These are phyloP conservation scores for Casuarina cunninghamiana DNA, from an alignment of 306 rosid genomes.

Conservation along the genomic window DNA sequence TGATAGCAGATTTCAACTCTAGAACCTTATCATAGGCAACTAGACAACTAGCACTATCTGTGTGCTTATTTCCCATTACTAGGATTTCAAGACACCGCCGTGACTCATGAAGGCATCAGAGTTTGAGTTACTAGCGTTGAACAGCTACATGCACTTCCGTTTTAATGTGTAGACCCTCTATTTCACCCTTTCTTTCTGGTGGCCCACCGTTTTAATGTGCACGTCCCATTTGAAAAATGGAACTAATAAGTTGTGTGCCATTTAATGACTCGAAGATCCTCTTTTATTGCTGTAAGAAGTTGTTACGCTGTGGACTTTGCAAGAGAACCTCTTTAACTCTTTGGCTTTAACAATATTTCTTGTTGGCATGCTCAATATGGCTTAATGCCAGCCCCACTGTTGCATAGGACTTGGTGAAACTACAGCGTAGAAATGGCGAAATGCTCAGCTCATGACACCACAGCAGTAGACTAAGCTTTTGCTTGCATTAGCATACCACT, in stretches of 20 bases:
- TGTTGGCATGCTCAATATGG: not conserved
- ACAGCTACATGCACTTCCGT: not conserved
- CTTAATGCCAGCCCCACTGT: not conserved
- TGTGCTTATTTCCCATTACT: not conserved
- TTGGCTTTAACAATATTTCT: not conserved
- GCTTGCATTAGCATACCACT: not conserved
- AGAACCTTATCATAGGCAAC: not conserved
- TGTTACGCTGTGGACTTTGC: not conserved
- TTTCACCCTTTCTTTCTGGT: not conserved
- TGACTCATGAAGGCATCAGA: not conserved
- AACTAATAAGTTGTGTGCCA: not conserved
- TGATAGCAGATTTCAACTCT: not conserved
- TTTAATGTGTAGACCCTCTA: not conserved
- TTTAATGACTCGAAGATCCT: not conserved
- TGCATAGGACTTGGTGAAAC: not conserved
- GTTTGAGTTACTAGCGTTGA: not conserved
- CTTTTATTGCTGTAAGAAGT: not conserved
- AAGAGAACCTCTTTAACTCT: not conserved
- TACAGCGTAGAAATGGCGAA: not conserved
- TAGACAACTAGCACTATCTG: not conserved
- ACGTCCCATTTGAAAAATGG: not conserved
- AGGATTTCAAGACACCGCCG: not conserved
- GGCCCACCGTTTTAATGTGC: not conserved
- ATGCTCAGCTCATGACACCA: not conserved
- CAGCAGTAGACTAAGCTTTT: not conserved